Conservation (phyloP, 2,329 filamentous ascomycete genomes). For the Dichotomopilus funicola region DNA sequence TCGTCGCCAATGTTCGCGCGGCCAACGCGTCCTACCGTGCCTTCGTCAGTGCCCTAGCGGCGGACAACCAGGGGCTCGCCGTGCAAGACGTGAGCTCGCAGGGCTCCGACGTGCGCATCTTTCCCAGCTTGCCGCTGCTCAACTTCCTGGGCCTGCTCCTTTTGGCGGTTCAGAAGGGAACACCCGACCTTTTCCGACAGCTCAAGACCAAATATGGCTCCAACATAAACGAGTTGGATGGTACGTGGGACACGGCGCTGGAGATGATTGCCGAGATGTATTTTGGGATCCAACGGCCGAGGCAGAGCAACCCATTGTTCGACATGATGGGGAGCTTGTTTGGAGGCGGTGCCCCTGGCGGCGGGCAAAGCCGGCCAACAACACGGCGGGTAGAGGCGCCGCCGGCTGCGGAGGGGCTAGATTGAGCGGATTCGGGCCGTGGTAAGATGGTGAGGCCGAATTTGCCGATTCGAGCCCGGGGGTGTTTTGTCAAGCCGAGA, state of each 20-base stretch:
- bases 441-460: background rate
- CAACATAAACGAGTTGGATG: slow-evolving; percentile 65
- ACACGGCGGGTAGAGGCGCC: slow-evolving; percentile 43
- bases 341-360: slow-evolving; percentile 59
- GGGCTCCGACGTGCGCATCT: slow-evolving; percentile 69
- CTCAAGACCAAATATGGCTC: slow-evolving; percentile 73
- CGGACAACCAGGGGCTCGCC: slow-evolving; percentile 51
- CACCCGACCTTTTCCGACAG: slow-evolving; percentile 71
- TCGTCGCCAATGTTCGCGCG: slow-evolving; percentile 82
- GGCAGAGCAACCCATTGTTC: slow-evolving; percentile 85
- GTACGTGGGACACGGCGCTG: slow-evolving; percentile 73
- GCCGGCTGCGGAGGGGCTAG: slow-evolving; percentile 53
- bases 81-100: slow-evolving; percentile 75
- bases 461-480: background rate
- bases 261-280: slow-evolving; percentile 93
- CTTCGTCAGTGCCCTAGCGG: slow-evolving; percentile 61
- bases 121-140: slow-evolving; percentile 84
- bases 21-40: slow-evolving; percentile 76
- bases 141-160: slow-evolving; percentile 88
- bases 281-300: slow-evolving; percentile 82
- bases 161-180: slow-evolving; percentile 73
- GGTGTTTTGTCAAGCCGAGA: background rate
- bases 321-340: slow-evolving; percentile 98
- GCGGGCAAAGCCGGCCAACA: slow-evolving; percentile 42
- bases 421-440: slow-evolving; percentile 34